Percentiles rank a stretch among this genome's conserved stretches.
Conservation (phyloP, 371 early-diverging fungal species). For the Mucor sp. region DNA sequence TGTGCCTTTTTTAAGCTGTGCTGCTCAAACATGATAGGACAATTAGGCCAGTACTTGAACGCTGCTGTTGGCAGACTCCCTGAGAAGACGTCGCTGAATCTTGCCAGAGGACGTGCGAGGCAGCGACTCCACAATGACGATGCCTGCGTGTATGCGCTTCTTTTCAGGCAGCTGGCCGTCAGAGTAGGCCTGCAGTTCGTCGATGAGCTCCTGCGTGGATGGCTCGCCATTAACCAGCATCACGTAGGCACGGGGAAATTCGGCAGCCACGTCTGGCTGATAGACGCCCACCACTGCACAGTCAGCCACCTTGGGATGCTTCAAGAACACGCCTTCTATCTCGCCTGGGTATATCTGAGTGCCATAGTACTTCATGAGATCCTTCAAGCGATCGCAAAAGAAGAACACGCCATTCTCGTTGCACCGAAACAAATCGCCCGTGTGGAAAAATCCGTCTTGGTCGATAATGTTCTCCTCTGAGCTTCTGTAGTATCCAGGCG, state of each 20-base stretch:
- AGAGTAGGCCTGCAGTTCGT: slow-evolving; percentile 47
- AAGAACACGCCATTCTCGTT: slow-evolving; percentile 58
- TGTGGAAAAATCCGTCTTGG: slow-evolving; percentile 71
- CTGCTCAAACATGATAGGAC: background rate
- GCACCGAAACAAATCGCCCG: slow-evolving; percentile 76
- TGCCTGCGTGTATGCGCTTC: slow-evolving; percentile 76
- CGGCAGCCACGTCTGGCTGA: slow-evolving; percentile 58
- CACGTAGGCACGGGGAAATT: slow-evolving; percentile 74
- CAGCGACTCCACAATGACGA: slow-evolving; percentile 61
- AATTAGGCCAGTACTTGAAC: background rate
- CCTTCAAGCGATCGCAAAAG: slow-evolving; percentile 61
- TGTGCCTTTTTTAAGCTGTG: background rate
- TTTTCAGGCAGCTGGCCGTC: slow-evolving; percentile 63
- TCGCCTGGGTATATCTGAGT: slow-evolving; percentile 31
- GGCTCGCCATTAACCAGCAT: slow-evolving; percentile 42
- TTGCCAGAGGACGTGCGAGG: slow-evolving; percentile 60
- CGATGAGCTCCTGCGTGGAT: background rate
- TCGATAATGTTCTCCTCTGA: slow-evolving; percentile 61
- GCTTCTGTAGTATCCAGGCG: slow-evolving; percentile 66
- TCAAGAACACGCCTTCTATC: slow-evolving; percentile 44
- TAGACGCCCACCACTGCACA: slow-evolving; percentile 67
- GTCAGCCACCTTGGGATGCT: slow-evolving; percentile 71
- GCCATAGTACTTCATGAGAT: slow-evolving; percentile 69
- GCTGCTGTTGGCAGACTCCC: background rate
- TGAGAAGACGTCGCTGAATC: slow-evolving; percentile 20